Evolutionary conservation across 2,329 filamentous ascomycete species (phyloP), one percentile per base, ranked within the genome.

Genomic region (Aspergillus luchuensis): DNA sequence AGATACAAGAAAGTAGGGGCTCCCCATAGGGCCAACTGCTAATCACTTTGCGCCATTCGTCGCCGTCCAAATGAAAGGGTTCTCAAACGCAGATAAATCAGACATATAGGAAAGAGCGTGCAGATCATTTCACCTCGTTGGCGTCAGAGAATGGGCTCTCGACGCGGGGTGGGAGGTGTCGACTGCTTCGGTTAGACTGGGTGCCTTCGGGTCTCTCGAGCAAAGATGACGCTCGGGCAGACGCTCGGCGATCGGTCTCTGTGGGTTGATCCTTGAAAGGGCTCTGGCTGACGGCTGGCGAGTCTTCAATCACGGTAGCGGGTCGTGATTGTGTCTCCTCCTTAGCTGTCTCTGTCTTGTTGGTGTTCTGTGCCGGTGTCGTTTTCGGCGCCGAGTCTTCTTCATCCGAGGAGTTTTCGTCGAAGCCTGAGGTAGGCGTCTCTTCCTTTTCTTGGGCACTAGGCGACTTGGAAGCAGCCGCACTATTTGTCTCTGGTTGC

Each of bases 91-190:
- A 52, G 36, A 38, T 50, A 48, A 59, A 57, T 36, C 48, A 57
- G 33, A 13, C 30, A 36, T 36, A 15, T 36, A 53, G 59, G 57
- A 60, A 50, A 43, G 64, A 59, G 60, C 33, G 33, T 36, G 54
- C 33, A 17, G 45, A 56, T 72, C 58, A 74, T 74, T 74, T 73
- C 47, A 80, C 71, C 67, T 80, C 78, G 64, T 80, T 77, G 17
- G 71, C 72, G 61, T 80, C 78, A 15, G 77, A 79, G 63, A 80
- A 80, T 5, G 78, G 78, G 61, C 78, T 80, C 61, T 72, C 71
- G 47, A 71, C 74, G 60, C 72, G 73, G 39, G 64, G 63, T 45
- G 65, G 71, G 28, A 66, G 70, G 54, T 60, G 69, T 64, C 64
- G 72, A 67, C 59, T 71, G 67, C 61, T 73, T 51, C 72, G 69